Evolutionary conservation across 371 early-diverging fungal genomes (phyloP), one percentile per base, ranked within the genome.

Genomic region (Mucor sp.): DNA sequence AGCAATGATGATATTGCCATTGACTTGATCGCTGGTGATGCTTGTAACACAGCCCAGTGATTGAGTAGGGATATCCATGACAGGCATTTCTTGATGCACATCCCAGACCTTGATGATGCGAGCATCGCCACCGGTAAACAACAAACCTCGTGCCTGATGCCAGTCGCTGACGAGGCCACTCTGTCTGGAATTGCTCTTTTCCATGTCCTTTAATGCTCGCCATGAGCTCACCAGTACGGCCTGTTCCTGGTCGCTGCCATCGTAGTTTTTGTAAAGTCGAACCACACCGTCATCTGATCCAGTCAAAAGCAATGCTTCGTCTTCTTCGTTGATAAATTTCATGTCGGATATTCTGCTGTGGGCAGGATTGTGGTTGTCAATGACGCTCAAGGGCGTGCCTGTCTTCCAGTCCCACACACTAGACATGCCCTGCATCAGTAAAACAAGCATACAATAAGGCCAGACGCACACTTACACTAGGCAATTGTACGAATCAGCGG

Each of bases 251-350:
- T 84, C 81, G 44, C 76, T 71, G n/a, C 78, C 81, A 19, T 89
- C 87, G 68, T 92, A 91, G 65, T 92, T 87, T 61, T 89, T 86
- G 69, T 90, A 95, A 33, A 96, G 59, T 32, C 93, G 80, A 15
- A 96, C 80, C 32, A 88, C 85, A 41, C 95, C 95, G 72, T 95
- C 95, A 77, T 91, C 93, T 69, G 93, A 90, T 14, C 90, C 97
- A 6, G 90, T 91, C 55, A 94, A 70, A 58, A 97, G 79, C 75
- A 95, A 74, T 11, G 93, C 89, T 30, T 89, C 83, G 67, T 95
- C 95, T 48, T 94, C 92, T 74, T 97, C 96, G 74, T 98, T 97
- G 23, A 97, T 87, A 65, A 96, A 89, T 56, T 92, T 89, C 72
- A 97, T 66, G 60, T 88, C 88, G 0, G 94, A 88, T 48, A 96